These are phyloP conservation scores for Monascus ruber DNA, from an alignment of 2,329 filamentous ascomycete species.

Conservation along the genomic window DNA sequence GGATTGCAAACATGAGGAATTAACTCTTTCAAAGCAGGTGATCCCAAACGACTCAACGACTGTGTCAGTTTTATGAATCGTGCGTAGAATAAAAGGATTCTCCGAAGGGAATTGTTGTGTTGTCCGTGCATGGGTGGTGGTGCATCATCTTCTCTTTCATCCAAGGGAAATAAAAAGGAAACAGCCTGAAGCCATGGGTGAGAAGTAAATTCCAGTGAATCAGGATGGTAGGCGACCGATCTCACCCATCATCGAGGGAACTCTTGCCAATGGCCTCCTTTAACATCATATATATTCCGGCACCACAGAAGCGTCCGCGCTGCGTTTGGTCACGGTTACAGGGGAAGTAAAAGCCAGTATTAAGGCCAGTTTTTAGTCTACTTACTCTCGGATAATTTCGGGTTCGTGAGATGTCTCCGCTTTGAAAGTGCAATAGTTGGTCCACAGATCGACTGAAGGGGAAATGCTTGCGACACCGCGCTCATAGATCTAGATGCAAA, in stretches of 20 bases:
- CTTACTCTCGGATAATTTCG: slow-evolving; percentile 99
- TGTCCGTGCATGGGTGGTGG: slow-evolving; percentile 15
- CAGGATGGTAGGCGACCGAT: slow-evolving; percentile 49
- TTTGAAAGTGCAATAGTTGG: slow-evolving; percentile 95
- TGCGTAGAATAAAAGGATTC: slow-evolving; percentile 20
- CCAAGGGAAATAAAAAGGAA: slow-evolving; percentile 26
- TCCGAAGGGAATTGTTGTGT: slow-evolving; percentile 20
- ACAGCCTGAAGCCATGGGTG: slow-evolving; percentile 42
- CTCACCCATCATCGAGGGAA: slow-evolving; percentile 47
- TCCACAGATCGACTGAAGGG: slow-evolving; percentile 92
- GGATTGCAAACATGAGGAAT: slow-evolving; percentile 35
- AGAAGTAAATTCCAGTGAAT: slow-evolving; percentile 37
- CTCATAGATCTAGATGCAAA: slow-evolving; percentile 64
- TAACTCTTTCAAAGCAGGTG: slow-evolving; percentile 24
- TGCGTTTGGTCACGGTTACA: slow-evolving; percentile 33
- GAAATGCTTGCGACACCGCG: slow-evolving; percentile 86
- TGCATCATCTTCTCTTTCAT: slow-evolving; percentile 17
- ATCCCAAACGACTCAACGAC: slow-evolving; percentile 30
- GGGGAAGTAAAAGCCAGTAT: slow-evolving; percentile 45
- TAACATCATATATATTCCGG: slow-evolving; percentile 23
- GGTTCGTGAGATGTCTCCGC: slow-evolving; percentile 93
- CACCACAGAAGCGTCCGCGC: slow-evolving; percentile 27
- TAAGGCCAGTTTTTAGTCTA: slow-evolving; percentile 53
- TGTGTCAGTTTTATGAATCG: slow-evolving; percentile 23
- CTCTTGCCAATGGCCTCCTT: slow-evolving; percentile 25